Conservation (phyloP, 805 yeast species). For the Saccharomycopsis selenospora region DNA sequence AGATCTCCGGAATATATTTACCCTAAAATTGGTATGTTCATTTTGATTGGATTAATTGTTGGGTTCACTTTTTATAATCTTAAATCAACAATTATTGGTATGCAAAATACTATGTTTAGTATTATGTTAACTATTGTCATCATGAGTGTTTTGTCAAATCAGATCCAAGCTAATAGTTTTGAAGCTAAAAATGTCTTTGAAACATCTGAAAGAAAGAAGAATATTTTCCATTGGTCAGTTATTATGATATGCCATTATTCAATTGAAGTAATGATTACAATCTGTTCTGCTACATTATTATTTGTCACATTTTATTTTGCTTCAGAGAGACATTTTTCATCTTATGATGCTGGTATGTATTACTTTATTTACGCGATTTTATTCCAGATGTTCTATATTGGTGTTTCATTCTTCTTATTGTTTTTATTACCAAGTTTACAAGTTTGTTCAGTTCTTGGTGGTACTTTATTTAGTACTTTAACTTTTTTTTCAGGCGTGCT, state of each 20-base stretch:
- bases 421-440: constrained; percentile 57
- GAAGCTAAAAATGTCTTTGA: constrained; percentile 54
- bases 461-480: constrained; percentile 47
- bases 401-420: constrained; percentile 46
- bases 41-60: constrained; percentile 51
- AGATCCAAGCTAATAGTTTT: constrained; percentile 51
- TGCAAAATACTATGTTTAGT: constrained; percentile 65
- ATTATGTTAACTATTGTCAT: constrained; percentile 50
- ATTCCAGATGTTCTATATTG: constrained; percentile 41
- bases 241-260: constrained; percentile 45
- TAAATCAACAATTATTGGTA: constrained; percentile 50
- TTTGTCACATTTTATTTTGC: constrained; percentile 49
- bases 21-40: constrained; percentile 49
- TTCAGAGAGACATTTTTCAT: constrained; percentile 33
- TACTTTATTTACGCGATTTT: constrained; percentile 38
- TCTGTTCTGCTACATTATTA: constrained; percentile 40
- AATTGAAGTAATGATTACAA: constrained; percentile 53
- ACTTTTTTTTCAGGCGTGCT: constrained; percentile 63
- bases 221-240: constrained; percentile 63
- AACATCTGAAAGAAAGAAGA: constrained; percentile 60
- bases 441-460: constrained; percentile 52
- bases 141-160: constrained; percentile 49
- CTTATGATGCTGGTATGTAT: constrained; percentile 47
- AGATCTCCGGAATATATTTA: constrained; percentile 57
- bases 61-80: constrained; percentile 74